Base-by-base conservation (phyloP, 768 basidiomycete species). In the Lentinula lateritia region DNA sequence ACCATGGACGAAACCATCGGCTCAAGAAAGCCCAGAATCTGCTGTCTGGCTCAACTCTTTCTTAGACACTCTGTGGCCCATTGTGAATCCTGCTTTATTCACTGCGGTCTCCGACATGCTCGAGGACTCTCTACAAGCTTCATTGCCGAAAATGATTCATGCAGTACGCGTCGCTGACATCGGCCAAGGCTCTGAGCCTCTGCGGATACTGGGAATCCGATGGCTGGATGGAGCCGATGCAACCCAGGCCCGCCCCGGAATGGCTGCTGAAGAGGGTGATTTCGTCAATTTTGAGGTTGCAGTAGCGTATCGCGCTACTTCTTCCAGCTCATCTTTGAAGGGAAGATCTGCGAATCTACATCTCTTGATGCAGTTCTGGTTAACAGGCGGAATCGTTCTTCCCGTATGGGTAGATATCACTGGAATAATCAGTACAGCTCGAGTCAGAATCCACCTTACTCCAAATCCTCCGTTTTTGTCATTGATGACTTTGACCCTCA, bases 141-240 rank as follows among this genome's bases (percentile, higher is more conserved):
- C 80, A 3, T 76, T 83, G 15, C 83, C 83, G 0, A 77, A 74
- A 39, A 69, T 83, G 45, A 72, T 83, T 32, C 74, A 80, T 43
- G 80, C 87, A 3, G 88, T 93, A 36, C 82, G 88, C 13, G 84
- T 93, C 53, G 82, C 84, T 10, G 89, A 92, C 69, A 72, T 92
- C 23, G 86, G 86, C 0, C 81, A 88, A 63, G 88, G 90, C 8
- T 77, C 79, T 1, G 87, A 89, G 68, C 82, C 90, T 0, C 72
- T 90, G 18, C 82, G 88, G 10, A 83, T 93, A 66, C 79, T 89
- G 42, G 82, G 83, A 35, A 85, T 92, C 61, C 83, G 87, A 16
- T 85, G 71, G 61, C 73, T 79, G 39, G 72, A 78, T 42, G 67
- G 68, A 1, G 71, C 70, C 6, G 71, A 67, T 32, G 58, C n/a